Evolutionary conservation across 345 rosid species (phyloP).

Genomic region (Microthlaspi erraticum): DNA sequence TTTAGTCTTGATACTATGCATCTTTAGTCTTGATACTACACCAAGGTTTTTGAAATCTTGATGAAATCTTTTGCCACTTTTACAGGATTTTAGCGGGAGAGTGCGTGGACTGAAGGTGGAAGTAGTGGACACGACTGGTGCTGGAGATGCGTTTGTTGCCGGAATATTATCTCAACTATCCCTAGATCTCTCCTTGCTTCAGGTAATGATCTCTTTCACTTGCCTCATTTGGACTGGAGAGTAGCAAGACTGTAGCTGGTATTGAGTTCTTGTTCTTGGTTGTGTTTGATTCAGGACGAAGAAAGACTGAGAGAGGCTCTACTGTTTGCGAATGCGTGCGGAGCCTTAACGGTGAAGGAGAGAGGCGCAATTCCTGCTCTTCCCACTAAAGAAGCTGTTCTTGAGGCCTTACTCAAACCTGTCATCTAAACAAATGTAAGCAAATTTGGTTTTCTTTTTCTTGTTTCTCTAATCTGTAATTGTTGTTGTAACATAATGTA

Average conservation of each 20-base stretch:
- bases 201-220: constrained; percentile 57
- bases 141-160: constrained; percentile 98
- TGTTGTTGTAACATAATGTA: constrained; percentile 34
- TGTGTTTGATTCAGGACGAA: constrained; percentile 58
- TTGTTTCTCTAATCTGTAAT: neutral
- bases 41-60: neutral
- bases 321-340: constrained; percentile 87
- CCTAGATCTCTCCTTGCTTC: constrained; percentile 73
- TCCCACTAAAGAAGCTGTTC: constrained; percentile 79
- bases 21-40: neutral
- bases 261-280: neutral
- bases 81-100: constrained; percentile 82
- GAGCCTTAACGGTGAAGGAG: constrained; percentile 85
- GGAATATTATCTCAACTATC: constrained; percentile 73
- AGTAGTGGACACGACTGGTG: constrained; percentile 92
- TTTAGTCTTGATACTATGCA: neutral
- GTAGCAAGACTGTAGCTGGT: too few relatives aligned
- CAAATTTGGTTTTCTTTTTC: neutral
- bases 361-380: constrained; percentile 96
- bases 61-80: neutral
- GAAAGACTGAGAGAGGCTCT: constrained; percentile 72
- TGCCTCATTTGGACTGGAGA: neutral
- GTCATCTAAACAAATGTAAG: constrained; percentile 40
- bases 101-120: constrained; percentile 80
- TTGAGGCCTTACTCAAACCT: constrained; percentile 52